phyloP scores from a whole-genome alignment of 495 filamentous ascomycete genomes.

The Cercophora sp. region DNA sequence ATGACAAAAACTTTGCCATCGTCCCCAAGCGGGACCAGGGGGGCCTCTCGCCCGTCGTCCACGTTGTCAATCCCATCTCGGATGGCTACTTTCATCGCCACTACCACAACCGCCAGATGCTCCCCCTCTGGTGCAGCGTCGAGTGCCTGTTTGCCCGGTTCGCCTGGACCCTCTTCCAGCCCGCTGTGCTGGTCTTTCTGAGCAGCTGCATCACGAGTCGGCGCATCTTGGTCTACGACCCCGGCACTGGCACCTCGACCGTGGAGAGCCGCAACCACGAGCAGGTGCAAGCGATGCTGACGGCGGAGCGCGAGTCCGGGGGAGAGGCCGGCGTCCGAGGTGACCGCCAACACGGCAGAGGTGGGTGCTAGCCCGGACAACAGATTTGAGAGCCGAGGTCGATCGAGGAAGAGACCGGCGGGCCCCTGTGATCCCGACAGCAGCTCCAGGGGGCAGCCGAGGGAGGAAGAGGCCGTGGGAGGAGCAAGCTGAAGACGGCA shows the following conservation, averaged over 20 bases:
- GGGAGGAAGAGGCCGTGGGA: not conserved
- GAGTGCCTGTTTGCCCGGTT: constrained; percentile 12
- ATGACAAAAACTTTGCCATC: constrained; percentile 10
- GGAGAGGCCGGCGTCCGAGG: not conserved
- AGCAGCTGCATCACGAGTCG: not conserved
- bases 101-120: constrained; percentile 6
- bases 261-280: not conserved
- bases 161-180: constrained; percentile 7
- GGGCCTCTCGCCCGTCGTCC: not conserved
- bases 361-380: not conserved
- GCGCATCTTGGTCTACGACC: not conserved
- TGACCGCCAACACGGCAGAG: not conserved
- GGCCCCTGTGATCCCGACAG: not conserved
- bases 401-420: not conserved
- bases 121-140: not conserved
- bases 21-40: constrained; percentile 7
- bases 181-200: constrained; percentile 2
- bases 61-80: constrained; percentile 5
- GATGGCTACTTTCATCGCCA: not conserved
- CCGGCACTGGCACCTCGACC: not conserved
- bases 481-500: not conserved
- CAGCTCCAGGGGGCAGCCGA: not conserved
- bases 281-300: not conserved
- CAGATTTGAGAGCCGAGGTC: not conserved
- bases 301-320: too few species aligned